Percentiles rank a stretch among this genome's conserved stretches.
phyloP scores from a whole-genome alignment of 495 filamentous ascomycete species.

The Lasiosphaeris hirsuta region DNA sequence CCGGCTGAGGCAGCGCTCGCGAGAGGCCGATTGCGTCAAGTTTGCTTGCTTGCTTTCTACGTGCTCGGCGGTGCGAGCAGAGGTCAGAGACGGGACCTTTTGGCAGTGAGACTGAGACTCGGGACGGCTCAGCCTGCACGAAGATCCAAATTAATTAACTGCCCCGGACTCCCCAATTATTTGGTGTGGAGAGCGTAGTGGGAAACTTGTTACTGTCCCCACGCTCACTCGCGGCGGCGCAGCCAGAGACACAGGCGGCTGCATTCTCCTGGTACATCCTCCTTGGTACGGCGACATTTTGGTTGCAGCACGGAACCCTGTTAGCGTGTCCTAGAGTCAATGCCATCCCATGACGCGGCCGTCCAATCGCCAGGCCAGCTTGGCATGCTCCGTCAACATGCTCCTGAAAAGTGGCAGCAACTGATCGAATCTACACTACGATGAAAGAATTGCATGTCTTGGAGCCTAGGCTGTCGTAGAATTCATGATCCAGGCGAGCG shows the following conservation, averaged over 20 bases:
- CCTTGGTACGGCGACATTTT: conserved; percentile 14
- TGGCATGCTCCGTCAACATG: conserved; percentile 18
- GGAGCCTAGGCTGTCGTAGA: too few species aligned
- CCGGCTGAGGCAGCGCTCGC: too few species aligned
- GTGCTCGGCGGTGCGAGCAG: not conserved
- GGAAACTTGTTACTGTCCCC: not conserved
- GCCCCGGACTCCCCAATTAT: conserved; percentile 1
- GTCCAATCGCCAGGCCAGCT: conserved; percentile 26
- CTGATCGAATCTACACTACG: not conserved
- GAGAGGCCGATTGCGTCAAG: too few species aligned
- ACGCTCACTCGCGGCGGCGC: not conserved
- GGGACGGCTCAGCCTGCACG: conserved; percentile 12
- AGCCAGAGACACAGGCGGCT: conserved; percentile 4
- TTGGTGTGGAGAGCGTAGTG: conserved; percentile 4
- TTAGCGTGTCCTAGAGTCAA: conserved; percentile 39
- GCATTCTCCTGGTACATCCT: conserved; percentile 10
- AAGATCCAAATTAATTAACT: conserved; percentile 24
- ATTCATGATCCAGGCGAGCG: too few species aligned
- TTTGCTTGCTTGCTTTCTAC: too few species aligned
- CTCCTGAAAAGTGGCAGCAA: conserved; percentile 4
- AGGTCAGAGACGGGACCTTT: not conserved
- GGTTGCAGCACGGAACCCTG: conserved; percentile 27
- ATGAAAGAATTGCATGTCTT: not conserved
- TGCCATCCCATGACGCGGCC: conserved; percentile 22
- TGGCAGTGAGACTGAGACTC: not conserved